A percentile compares a stretch with the other conserved stretches of the same genome.
Conservation (phyloP, 495 filamentous ascomycete species). For the Rhypophila decipiens region DNA sequence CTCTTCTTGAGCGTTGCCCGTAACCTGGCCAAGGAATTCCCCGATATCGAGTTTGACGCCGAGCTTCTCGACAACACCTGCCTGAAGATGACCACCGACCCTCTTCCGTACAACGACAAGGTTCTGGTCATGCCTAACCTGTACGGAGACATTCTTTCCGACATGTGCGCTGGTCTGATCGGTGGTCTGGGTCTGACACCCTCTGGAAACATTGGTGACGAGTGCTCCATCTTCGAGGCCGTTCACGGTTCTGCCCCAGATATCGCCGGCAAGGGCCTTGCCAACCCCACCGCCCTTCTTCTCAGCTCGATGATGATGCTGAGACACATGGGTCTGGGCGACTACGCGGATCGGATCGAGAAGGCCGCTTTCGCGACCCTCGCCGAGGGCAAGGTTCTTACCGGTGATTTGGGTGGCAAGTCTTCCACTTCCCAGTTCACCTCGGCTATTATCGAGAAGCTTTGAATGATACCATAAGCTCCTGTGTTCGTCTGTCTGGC, state of each 20-base stretch:
- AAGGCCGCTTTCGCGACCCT: constrained; percentile 90
- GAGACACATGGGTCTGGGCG: constrained; percentile 89
- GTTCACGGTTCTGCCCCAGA: constrained; percentile 97
- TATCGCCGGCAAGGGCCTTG: constrained; percentile 91
- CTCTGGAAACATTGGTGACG: constrained; percentile 96
- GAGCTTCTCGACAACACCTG: constrained; percentile 98
- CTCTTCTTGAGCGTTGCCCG: constrained; percentile 86
- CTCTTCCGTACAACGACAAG: constrained; percentile 94
- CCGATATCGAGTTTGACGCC: constrained; percentile 86
- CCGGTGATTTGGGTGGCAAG: constrained; percentile 91
- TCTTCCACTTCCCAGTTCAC: constrained; percentile 90
- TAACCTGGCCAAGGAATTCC: constrained; percentile 87
- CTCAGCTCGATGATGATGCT: constrained; percentile 97
- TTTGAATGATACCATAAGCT: constrained; percentile 41
- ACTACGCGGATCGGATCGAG: constrained; percentile 84
- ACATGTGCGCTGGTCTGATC: constrained; percentile 98
- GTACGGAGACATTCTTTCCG: constrained; percentile 98
- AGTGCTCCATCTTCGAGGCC: constrained; percentile 99
- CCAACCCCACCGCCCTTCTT: constrained; percentile 91
- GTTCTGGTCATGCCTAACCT: constrained; percentile 99
- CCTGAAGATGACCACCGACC: constrained; percentile 95
- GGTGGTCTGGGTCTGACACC: constrained; percentile 95
- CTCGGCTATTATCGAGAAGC: constrained; percentile 76
- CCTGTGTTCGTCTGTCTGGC: constrained; percentile 9
- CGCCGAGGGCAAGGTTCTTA: constrained; percentile 91